Evolutionary conservation across 177 flowering plant genomes (phyloP).

Genomic region (Telopea speciosissima): DNA sequence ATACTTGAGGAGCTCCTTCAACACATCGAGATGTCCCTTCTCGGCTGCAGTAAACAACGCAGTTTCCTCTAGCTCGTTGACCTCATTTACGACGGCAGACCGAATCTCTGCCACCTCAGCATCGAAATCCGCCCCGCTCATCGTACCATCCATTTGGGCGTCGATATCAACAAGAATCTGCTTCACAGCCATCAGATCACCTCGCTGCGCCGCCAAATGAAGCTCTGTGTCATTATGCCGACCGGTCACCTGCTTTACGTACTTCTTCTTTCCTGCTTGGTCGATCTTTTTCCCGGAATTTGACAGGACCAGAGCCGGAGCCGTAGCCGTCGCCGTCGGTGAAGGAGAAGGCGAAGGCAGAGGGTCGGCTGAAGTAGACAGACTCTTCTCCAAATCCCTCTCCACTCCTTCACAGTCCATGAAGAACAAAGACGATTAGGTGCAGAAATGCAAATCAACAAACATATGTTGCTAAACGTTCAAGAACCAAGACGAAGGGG

Average conservation of each 20-base stretch:
- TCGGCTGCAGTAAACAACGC: conserved; percentile 56
- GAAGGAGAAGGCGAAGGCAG: conserved; percentile 30
- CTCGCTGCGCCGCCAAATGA: conserved; percentile 64
- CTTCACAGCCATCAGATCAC: conserved; percentile 47
- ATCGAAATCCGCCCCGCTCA: conserved; percentile 42
- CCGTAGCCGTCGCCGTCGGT: conserved; percentile 32
- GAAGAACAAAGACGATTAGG: neutral
- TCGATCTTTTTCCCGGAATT: conserved; percentile 61
- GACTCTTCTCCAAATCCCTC: conserved; percentile 37
- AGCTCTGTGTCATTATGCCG: conserved; percentile 63
- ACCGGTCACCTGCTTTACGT: conserved; percentile 69
- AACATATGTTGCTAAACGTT: neutral
- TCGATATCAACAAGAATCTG: conserved; percentile 43
- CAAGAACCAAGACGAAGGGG: no score
- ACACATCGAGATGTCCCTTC: conserved; percentile 51
- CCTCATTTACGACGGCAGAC: conserved; percentile 50
- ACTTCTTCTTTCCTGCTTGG: conserved; percentile 56
- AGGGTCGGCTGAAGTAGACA: conserved; percentile 20
- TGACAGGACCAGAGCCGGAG: conserved; percentile 51
- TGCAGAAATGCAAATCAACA: neutral
- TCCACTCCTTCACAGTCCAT: conserved; percentile 18
- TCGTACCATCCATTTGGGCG: conserved; percentile 39
- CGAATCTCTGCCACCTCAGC: conserved; percentile 50
- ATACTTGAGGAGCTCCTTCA: conserved; percentile 52
- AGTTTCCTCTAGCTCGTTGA: conserved; percentile 58